phyloP scores from a whole-genome alignment of 2,329 filamentous ascomycete species.

The Trichoderma afroharzianum region DNA sequence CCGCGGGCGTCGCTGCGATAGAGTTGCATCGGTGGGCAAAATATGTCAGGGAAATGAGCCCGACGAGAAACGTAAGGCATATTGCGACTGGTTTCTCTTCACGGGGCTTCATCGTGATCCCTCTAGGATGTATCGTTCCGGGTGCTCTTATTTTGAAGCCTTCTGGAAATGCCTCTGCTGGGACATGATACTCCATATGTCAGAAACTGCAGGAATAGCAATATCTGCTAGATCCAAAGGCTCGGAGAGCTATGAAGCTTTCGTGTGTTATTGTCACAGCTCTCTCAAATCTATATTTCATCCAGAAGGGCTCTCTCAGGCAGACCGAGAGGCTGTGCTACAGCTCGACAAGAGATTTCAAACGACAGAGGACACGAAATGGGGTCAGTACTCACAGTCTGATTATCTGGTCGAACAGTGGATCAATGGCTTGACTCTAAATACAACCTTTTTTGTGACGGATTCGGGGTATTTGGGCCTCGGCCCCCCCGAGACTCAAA shows the following conservation, averaged over 20 bases:
- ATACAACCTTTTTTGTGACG: neutral
- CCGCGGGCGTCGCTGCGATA: neutral
- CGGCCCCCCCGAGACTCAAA: neutral
- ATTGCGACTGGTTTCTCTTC: neutral
- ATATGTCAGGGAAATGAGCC: neutral
- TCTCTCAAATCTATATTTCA: neutral
- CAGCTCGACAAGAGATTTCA: neutral
- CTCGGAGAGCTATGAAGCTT: neutral
- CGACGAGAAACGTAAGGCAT: neutral
- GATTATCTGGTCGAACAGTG: neutral
- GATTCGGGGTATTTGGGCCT: neutral
- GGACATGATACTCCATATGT: neutral
- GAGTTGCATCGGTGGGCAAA: neutral
- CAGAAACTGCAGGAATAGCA: neutral
- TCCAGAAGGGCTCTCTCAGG: neutral
- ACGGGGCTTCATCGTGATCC: neutral
- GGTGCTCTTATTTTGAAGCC: neutral
- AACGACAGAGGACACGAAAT: neutral
- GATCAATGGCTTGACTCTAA: neutral
- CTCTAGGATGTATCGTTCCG: neutral
- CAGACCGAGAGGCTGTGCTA: neutral
- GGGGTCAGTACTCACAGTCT: neutral
- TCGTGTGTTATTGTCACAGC: neutral
- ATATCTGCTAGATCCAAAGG: neutral
- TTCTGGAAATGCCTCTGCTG: neutral